These are phyloP conservation scores for Mycena albidolilacea DNA, from an alignment of 768 basidiomycete genomes.

Conservation along the genomic window DNA sequence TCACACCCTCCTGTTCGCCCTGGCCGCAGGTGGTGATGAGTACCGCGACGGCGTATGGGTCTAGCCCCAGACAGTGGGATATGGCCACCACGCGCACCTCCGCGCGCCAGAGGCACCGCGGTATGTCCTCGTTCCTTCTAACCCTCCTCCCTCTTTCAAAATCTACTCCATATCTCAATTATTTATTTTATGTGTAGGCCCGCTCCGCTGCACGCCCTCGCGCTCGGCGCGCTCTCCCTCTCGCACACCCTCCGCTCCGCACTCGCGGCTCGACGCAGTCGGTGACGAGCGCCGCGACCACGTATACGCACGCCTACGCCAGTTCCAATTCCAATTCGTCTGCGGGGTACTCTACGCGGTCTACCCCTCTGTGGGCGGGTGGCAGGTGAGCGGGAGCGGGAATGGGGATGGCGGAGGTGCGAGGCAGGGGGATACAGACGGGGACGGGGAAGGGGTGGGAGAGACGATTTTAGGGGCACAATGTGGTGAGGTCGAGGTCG, in stretches of 20 bases:
- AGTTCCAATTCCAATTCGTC: too few species aligned
- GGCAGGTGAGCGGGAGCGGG: not conserved
- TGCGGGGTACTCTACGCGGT: not conserved
- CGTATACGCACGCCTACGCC: slow-evolving; percentile 8
- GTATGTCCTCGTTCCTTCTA: too few species aligned
- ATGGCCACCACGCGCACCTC: not conserved
- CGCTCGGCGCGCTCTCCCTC: slow-evolving; percentile 37
- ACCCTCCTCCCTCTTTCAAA: not conserved
- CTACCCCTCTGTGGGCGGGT: too few species aligned
- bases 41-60: too few species aligned
- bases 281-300: slow-evolving; percentile 25
- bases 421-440: not conserved
- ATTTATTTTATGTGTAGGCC: not conserved
- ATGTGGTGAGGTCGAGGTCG: slow-evolving; percentile 29
- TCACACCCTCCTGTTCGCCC: too few species aligned
- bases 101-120: not conserved
- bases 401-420: not conserved
- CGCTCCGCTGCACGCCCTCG: slow-evolving; percentile 3
- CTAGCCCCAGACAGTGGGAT: not conserved
- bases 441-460: slow-evolving; percentile 7
- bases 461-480: slow-evolving; percentile 27
- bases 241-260: slow-evolving; percentile 29
- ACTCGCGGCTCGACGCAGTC: slow-evolving; percentile 24
- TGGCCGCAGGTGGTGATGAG: too few species aligned
- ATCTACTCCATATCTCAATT: not conserved